Evolutionary conservation across 2,329 filamentous ascomycete species (phyloP).

Genomic region (Coleophoma eucalyptorum): DNA sequence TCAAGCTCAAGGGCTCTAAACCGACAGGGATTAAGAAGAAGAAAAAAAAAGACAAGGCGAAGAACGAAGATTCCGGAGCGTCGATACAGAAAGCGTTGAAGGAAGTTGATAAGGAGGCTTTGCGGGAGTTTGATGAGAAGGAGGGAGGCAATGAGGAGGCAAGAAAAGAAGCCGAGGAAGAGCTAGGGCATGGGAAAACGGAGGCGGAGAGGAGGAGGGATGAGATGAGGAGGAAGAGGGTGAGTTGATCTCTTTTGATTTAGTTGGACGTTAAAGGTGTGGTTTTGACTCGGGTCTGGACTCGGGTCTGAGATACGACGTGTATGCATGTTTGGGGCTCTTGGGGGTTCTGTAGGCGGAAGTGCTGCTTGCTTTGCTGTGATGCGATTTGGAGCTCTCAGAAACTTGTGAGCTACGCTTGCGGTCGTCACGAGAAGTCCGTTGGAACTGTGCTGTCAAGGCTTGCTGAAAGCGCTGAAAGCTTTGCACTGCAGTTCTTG

Average conservation of each 20-base stretch:
- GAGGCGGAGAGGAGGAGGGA: constrained; percentile 77
- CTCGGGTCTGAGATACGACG: too few species aligned
- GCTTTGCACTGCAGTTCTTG: too few species aligned
- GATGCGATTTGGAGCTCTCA: too few species aligned
- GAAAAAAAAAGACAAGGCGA: constrained; percentile 24
- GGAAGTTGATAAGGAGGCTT: neutral
- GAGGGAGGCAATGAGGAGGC: neutral
- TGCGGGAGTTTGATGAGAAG: neutral
- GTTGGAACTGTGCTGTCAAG: too few species aligned
- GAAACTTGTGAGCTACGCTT: too few species aligned
- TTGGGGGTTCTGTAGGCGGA: too few species aligned
- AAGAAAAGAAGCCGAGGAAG: neutral
- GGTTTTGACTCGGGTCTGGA: too few species aligned
- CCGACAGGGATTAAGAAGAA: constrained; percentile 62
- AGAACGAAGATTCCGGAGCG: neutral
- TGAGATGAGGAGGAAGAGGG: constrained; percentile 73
- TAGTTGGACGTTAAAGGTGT: neutral
- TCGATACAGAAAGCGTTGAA: neutral
- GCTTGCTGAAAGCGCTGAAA: too few species aligned
- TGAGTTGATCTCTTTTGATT: constrained; percentile 35
- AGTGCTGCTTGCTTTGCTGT: too few species aligned
- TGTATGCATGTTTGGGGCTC: too few species aligned
- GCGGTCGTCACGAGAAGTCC: too few species aligned
- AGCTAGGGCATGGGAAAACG: constrained; percentile 55
- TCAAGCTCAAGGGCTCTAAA: constrained; percentile 74